Evolutionary conservation across 352 stramenopile species (phyloP).

Genomic region (Pythium sp.): DNA sequence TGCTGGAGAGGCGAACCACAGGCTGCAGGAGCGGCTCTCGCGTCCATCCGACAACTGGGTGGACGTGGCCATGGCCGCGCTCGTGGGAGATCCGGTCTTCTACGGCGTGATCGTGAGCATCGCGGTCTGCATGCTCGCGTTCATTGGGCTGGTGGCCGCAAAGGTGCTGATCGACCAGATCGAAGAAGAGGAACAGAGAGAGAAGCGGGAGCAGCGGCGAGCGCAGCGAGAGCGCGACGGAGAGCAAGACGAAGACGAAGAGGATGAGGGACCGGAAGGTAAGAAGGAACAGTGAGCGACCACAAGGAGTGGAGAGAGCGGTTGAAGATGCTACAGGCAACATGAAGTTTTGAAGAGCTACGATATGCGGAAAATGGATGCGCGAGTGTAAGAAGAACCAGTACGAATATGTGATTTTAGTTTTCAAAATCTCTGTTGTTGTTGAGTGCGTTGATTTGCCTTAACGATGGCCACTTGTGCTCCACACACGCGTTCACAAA

Average conservation of each 20-base stretch:
- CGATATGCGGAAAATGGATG: background rate
- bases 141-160: conserved; percentile 56
- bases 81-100: conserved; percentile 65
- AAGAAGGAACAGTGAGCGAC: conserved; percentile 23
- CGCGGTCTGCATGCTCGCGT: conserved; percentile 45
- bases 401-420: conserved; percentile 3
- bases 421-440: conserved; percentile 5
- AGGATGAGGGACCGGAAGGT: background rate
- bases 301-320: too few species aligned
- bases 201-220: conserved; percentile 17
- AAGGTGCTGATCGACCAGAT: conserved; percentile 61
- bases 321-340: background rate
- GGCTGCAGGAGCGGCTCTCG: conserved; percentile 45
- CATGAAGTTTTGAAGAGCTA: background rate
- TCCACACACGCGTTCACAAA: too few species aligned
- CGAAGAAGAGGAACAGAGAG: conserved; percentile 38
- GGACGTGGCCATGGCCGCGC: conserved; percentile 53
- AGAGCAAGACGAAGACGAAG: conserved; percentile 14
- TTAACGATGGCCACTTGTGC: background rate
- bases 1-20: conserved; percentile 14
- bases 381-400: background rate
- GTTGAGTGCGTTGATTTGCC: background rate
- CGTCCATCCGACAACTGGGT: conserved; percentile 60
- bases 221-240: conserved; percentile 23
- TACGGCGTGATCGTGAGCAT: conserved; percentile 40